Conservation (phyloP, 257 asterid genomes). For the Nemophila menziesii region DNA sequence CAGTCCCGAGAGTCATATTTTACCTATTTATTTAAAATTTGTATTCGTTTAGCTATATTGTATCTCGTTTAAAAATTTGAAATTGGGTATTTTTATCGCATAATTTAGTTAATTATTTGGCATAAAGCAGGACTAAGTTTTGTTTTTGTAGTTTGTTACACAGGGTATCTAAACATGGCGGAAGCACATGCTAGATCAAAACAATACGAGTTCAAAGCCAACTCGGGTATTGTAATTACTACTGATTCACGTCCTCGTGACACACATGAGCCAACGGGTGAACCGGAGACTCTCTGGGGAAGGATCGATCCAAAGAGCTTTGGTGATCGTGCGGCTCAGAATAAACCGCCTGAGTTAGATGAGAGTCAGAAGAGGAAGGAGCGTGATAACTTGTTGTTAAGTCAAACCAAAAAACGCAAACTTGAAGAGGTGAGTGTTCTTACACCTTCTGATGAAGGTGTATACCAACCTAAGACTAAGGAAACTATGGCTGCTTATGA, state of each 20-base stretch:
- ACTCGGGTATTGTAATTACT: constrained; percentile 36
- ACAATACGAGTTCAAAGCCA: constrained; percentile 35
- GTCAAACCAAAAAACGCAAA: constrained; percentile 24
- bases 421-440: constrained; percentile 28
- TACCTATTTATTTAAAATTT: no score
- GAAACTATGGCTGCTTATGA: constrained; percentile 37
- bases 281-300: constrained; percentile 32
- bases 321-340: constrained; percentile 28
- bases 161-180: constrained; percentile 17
- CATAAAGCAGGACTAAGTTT: no score
- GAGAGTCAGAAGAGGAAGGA: constrained; percentile 32
- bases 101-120: no score
- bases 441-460: constrained; percentile 24
- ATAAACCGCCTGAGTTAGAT: constrained; percentile 33
- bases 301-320: constrained; percentile 28
- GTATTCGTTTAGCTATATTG: no score
- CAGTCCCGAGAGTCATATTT: no score
- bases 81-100: no score
- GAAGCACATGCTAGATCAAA: constrained; percentile 38
- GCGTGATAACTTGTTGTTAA: constrained; percentile 12
- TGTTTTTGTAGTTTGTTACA: constrained; percentile 4
- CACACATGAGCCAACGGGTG: constrained; percentile 41
- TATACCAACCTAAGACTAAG: constrained; percentile 32
- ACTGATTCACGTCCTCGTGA: constrained; percentile 42
- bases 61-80: no score